Evolutionary conservation across 805 yeast species (phyloP).

Genomic region (Candida corydali): DNA sequence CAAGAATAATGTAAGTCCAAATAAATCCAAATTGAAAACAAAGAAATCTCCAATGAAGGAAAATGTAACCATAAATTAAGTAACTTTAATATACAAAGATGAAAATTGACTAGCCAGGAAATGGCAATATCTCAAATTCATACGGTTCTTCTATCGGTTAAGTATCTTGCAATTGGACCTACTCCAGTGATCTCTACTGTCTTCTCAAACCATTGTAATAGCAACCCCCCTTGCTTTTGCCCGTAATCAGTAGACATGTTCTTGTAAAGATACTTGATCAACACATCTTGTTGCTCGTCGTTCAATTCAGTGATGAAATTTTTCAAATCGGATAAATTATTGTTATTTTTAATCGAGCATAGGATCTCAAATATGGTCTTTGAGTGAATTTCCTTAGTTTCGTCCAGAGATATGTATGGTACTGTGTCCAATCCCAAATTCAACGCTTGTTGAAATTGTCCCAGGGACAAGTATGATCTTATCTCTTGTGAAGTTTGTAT

Average conservation of each 20-base stretch:
- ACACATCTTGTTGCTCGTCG: conserved; percentile 65
- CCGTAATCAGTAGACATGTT: conserved; percentile 78
- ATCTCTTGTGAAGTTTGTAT: conserved; percentile 51
- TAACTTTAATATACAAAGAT: too few relatives aligned
- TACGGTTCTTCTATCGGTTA: conserved; percentile 81
- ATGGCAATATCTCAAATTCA: too few relatives aligned
- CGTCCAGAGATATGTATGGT: conserved; percentile 74
- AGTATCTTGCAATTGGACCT: conserved; percentile 82
- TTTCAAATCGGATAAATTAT: conserved; percentile 64
- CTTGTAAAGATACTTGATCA: conserved; percentile 80
- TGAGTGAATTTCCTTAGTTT: conserved; percentile 43
- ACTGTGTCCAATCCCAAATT: conserved; percentile 62
- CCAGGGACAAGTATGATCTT: conserved; percentile 63
- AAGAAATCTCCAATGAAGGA: conserved; percentile 1
- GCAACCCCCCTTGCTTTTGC: conserved; percentile 79
- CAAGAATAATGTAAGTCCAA: not conserved
- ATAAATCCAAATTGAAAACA: not conserved
- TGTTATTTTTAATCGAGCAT: conserved; percentile 44
- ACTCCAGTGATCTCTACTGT: conserved; percentile 79
- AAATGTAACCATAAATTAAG: not conserved
- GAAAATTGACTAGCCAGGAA: too few relatives aligned
- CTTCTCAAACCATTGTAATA: conserved; percentile 91
- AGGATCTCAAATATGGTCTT: conserved; percentile 66
- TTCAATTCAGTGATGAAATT: conserved; percentile 55
- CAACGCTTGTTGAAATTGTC: conserved; percentile 68